Percentiles rank a stretch among this genome's conserved stretches.
Conservation (phyloP, 2,329 filamentous ascomycete species). For the Pyrenophora teres region DNA sequence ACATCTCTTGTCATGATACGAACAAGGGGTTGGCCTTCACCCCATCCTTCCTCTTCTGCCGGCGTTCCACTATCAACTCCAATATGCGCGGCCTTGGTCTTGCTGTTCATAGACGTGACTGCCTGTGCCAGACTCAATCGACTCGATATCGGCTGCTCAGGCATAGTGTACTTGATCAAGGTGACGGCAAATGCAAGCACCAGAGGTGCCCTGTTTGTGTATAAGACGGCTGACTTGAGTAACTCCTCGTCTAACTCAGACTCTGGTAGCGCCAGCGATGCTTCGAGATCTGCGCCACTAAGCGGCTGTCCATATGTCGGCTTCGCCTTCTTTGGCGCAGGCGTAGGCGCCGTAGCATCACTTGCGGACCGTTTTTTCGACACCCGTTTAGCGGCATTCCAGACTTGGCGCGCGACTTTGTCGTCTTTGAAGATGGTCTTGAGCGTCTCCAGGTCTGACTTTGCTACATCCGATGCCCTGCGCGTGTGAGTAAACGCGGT, state of each 20-base stretch:
- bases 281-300: slow-evolving; percentile 64
- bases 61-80: slow-evolving; percentile 69
- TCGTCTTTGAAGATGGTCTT: slow-evolving; percentile 55
- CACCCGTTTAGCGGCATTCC: slow-evolving; percentile 61
- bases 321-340: slow-evolving; percentile 44
- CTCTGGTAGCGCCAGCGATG: slow-evolving; percentile 63
- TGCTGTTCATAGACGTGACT: slow-evolving; percentile 79
- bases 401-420: slow-evolving; percentile 61
- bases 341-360: slow-evolving; percentile 22
- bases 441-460: slow-evolving; percentile 52
- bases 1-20: slow-evolving; percentile 75
- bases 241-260: slow-evolving; percentile 61
- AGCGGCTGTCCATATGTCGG: slow-evolving; percentile 35
- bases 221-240: slow-evolving; percentile 62
- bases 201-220: slow-evolving; percentile 81
- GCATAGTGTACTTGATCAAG: slow-evolving; percentile 78
- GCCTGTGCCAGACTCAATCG: slow-evolving; percentile 81
- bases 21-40: slow-evolving; percentile 74
- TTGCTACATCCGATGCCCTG: slow-evolving; percentile 56
- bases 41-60: slow-evolving; percentile 73
- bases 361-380: slow-evolving; percentile 59
- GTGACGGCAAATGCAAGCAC: slow-evolving; percentile 79
- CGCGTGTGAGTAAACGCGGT: slow-evolving; percentile 20
- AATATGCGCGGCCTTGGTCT: slow-evolving; percentile 74
- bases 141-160: slow-evolving; percentile 83